These are phyloP conservation scores for Microsporum ferrugineum DNA, from an alignment of 2,329 filamentous ascomycete genomes.

Conservation along the genomic window DNA sequence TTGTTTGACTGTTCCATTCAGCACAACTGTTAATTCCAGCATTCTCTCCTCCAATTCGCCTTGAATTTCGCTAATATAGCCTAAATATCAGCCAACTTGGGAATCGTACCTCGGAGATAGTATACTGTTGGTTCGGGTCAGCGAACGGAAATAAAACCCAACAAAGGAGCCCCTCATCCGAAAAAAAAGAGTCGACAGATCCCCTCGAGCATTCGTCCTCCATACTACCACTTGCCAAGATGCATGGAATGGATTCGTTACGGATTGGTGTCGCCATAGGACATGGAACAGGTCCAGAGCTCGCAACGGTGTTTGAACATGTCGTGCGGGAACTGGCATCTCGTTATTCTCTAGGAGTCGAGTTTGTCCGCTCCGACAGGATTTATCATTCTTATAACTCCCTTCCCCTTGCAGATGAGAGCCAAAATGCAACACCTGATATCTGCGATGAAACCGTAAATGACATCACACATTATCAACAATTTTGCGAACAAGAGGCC, in stretches of 20 bases:
- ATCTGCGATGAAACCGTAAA: conserved; percentile 3
- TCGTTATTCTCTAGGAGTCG: not conserved
- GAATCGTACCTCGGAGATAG: not conserved
- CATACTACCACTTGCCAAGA: not conserved
- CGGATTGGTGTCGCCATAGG: not conserved
- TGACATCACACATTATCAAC: not conserved
- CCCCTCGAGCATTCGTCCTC: not conserved
- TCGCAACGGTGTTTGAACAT: not conserved
- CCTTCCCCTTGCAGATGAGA: not conserved
- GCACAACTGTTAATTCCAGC: not conserved
- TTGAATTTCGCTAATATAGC: not conserved
- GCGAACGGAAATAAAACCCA: not conserved
- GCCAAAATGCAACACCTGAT: not conserved
- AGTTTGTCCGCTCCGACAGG: conserved; percentile 2
- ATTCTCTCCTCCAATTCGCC: not conserved
- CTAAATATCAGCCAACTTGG: not conserved
- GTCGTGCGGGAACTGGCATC: not conserved
- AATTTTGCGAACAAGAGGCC: not conserved
- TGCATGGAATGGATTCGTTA: not conserved
- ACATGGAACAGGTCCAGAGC: conserved; percentile 3
- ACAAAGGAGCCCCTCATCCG: not conserved
- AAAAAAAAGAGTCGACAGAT: not conserved
- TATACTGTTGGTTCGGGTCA: not conserved
- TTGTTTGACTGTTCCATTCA: not conserved
- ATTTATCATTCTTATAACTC: conserved; percentile 4